Conservation (phyloP, 345 rosid species). For the Cardamine resedifolia region DNA sequence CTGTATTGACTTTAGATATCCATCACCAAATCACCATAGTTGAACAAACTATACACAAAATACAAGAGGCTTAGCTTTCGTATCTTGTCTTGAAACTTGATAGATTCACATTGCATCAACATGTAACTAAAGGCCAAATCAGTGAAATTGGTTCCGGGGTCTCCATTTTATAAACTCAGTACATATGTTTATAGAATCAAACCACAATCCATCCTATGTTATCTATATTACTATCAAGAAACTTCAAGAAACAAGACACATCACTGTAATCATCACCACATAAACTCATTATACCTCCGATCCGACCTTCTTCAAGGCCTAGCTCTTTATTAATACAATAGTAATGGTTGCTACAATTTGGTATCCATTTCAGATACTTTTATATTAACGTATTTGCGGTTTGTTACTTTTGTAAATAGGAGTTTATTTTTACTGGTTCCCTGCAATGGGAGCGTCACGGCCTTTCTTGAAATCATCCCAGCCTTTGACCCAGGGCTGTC, state of each 20-base stretch:
- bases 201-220: background rate
- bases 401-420: constrained; percentile 5
- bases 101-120: background rate
- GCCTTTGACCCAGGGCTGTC: constrained; percentile 43
- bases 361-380: constrained; percentile 19
- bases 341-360: background rate
- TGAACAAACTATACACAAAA: background rate
- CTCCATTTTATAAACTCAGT: background rate
- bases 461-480: constrained; percentile 48
- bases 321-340: constrained; percentile 24
- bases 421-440: constrained; percentile 32
- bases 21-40: too few species aligned
- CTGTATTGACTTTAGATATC: too few species aligned
- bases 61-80: background rate
- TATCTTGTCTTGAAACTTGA: background rate
- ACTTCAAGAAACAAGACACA: constrained; percentile 10
- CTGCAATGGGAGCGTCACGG: constrained; percentile 37
- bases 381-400: background rate
- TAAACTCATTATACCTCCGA: background rate
- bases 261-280: background rate
- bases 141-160: too few species aligned
- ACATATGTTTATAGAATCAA: background rate
- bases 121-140: background rate
- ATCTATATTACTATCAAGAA: background rate
- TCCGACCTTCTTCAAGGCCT: background rate